Conservation (phyloP, 177 flowering plant genomes). For the Vitis hybrid region DNA sequence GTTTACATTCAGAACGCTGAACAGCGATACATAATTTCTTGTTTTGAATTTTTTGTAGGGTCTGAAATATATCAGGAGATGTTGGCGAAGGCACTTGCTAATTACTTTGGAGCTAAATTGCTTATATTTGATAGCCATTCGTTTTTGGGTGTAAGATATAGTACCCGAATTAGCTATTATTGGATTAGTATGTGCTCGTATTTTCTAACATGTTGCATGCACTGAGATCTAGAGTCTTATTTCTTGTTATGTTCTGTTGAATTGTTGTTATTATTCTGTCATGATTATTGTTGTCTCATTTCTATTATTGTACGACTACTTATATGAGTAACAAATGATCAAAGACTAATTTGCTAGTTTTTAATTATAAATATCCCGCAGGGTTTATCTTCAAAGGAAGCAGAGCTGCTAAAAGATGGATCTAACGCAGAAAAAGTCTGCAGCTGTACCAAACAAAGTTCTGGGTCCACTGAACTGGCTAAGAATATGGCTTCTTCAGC, state of each 20-base stretch:
- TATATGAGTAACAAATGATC: background rate
- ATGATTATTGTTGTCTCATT: background rate
- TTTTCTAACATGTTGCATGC: background rate
- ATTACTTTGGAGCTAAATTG: slow-evolving; percentile 77
- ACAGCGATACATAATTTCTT: background rate
- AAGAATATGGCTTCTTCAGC: slow-evolving; percentile 33
- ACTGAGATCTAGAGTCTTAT: background rate
- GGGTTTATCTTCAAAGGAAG: slow-evolving; percentile 77
- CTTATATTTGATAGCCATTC: slow-evolving; percentile 79
- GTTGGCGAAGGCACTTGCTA: slow-evolving; percentile 85
- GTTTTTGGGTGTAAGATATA: slow-evolving; percentile 67
- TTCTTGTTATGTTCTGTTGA: slow-evolving; percentile 1
- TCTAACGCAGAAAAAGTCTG: slow-evolving; percentile 46
- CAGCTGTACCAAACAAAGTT: slow-evolving; percentile 40
- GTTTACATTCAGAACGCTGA: background rate
- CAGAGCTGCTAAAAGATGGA: slow-evolving; percentile 64
- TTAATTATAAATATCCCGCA: slow-evolving; percentile 20
- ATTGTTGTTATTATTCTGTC: too few species aligned
- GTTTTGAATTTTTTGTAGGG: slow-evolving; percentile 39
- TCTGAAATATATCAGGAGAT: slow-evolving; percentile 96
- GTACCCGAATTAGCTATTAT: background rate
- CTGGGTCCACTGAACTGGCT: slow-evolving; percentile 35
- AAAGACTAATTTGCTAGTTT: background rate
- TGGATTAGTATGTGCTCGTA: background rate
- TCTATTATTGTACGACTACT: background rate